Base-by-base conservation (phyloP, 495 filamentous ascomycete genomes). In the Neurospora sp. region DNA sequence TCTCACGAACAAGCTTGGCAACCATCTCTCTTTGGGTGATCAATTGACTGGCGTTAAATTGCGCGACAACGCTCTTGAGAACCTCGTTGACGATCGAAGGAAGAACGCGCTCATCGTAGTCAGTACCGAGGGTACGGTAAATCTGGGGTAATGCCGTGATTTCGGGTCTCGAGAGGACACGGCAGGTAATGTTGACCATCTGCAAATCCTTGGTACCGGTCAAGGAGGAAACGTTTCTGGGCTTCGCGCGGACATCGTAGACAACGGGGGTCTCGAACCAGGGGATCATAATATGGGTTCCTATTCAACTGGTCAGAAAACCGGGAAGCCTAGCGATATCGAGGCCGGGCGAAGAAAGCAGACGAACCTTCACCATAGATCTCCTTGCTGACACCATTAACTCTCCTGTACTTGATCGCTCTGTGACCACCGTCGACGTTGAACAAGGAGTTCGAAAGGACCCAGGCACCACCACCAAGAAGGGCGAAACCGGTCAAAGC, bases 101-200 rank as follows among this genome's bases (percentile, higher is more conserved):
- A 72, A 99, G 88, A 46, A 99, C 93, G 61, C 96, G 87, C 88
- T 99, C 96, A 74, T 99, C 96, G 81, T 98, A 99, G 83, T 99
- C 96, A 61, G 90, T 91, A 39, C 96, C 96, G 11, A 99, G 89
- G 2, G 96, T 99, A 68, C 96, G 90, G 86, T 98, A 99, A 76
- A 99, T 98, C 81, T 95, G 92, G 6, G 96, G 96, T 39, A 99
- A 90, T 39, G 94, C 92, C 71, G 93, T 89, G 76, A 98, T 85
- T 44, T 92, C 89, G 73, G 96, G 96, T 79, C 93, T 88, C 61
- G 94, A 97, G 71, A 99, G 93, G 69, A 99, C 96, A 94, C 96
- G 96, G 85, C 96, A 99, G 79, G 96, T 99, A 82, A 99, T 99
- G 88, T 99, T 99, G 81, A 99, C 96, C 96, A 99, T 99, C 87